Conservation (phyloP, 768 basidiomycete species). For the Tephrocybe sp. region DNA sequence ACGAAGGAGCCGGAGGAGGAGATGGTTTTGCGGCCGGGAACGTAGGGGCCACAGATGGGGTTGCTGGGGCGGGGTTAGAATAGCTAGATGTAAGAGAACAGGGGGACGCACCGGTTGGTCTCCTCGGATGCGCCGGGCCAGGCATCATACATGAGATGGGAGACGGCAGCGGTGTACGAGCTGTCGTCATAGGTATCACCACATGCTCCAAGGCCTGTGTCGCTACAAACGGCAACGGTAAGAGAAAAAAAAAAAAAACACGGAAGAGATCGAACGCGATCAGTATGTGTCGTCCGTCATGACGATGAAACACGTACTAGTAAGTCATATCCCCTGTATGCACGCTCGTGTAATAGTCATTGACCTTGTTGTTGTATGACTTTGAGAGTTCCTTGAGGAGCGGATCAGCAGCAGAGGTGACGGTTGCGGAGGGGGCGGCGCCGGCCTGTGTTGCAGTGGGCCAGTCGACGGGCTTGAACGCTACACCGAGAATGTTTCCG, state of each 20-base stretch:
- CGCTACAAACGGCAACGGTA: too few relatives aligned
- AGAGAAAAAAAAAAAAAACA: neutral
- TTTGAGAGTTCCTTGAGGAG: slow-evolving; percentile 28
- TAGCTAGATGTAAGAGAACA: neutral
- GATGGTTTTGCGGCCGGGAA: slow-evolving; percentile 23
- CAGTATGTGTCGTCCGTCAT: neutral
- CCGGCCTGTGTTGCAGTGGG: slow-evolving; percentile 25
- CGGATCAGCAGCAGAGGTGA: slow-evolving; percentile 24
- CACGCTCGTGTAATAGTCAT: slow-evolving; percentile 20
- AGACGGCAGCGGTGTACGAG: slow-evolving; percentile 31
- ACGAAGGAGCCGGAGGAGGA: slow-evolving; percentile 19
- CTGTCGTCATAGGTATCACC: slow-evolving; percentile 30
- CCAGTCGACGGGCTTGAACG: slow-evolving; percentile 24
- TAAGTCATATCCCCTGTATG: slow-evolving; percentile 31
- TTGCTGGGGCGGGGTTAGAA: slow-evolving; percentile 15
- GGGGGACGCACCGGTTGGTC: slow-evolving; percentile 23
- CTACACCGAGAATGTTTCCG: slow-evolving; percentile 3
- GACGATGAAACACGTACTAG: slow-evolving; percentile 23
- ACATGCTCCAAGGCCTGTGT: slow-evolving; percentile 29
- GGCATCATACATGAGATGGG: slow-evolving; percentile 24
- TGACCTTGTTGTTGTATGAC: slow-evolving; percentile 25
- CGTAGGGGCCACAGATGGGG: slow-evolving; percentile 31
- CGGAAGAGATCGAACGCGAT: neutral
- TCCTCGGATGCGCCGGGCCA: slow-evolving; percentile 26
- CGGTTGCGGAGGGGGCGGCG: slow-evolving; percentile 21